Evolutionary conservation across 129 eudicot species (phyloP).

Genomic region (Chrysanthemum lavandulifolium): DNA sequence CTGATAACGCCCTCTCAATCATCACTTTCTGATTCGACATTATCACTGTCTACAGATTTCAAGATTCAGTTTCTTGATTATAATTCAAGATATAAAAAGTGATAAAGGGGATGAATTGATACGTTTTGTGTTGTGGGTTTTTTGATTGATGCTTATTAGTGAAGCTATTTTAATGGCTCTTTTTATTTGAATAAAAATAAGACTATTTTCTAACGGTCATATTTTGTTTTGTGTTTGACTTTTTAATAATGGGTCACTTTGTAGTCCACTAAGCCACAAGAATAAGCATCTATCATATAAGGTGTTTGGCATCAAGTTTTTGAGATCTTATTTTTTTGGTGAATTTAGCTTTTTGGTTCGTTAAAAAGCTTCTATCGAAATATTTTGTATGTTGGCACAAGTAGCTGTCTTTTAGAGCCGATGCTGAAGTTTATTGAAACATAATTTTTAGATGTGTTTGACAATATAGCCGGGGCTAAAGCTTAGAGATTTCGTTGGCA

Average conservation of each 20-base stretch:
- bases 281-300: background rate
- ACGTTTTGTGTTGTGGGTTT: background rate
- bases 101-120: background rate
- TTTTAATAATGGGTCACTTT: background rate
- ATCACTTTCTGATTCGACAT: conserved; percentile 27
- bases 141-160: conserved; percentile 10
- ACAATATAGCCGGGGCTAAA: too few species aligned
- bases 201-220: conserved; percentile 30
- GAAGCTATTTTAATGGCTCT: conserved; percentile 28
- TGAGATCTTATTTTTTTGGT: too few species aligned
- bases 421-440: too few species aligned
- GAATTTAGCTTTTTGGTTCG: too few species aligned
- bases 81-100: background rate
- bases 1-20: conserved; percentile 12
- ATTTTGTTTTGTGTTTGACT: conserved; percentile 17
- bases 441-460: too few species aligned
- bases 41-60: background rate
- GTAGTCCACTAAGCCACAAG: background rate
- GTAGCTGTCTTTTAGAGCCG: too few species aligned
- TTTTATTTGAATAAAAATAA: conserved; percentile 9
- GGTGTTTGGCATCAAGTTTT: too few species aligned
- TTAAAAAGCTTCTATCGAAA: too few species aligned
- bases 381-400: too few species aligned
- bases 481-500: too few species aligned
- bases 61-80: conserved; percentile 1